Base-by-base conservation (phyloP, 164 flowering plant species). In the Annona cherimola region DNA sequence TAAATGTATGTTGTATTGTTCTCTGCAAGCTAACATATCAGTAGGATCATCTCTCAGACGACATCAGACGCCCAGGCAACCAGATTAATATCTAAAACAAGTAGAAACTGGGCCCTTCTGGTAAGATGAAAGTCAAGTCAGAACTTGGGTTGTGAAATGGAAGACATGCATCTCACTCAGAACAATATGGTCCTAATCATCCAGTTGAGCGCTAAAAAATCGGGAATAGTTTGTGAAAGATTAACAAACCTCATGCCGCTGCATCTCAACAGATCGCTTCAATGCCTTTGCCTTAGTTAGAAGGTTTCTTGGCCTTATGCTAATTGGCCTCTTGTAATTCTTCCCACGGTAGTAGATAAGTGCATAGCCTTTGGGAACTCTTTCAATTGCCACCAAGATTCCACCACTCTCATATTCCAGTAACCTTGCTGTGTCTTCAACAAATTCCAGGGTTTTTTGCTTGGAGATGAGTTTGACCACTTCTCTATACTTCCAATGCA, bases 401-500 rank as follows among this genome's bases (percentile, higher is more conserved):
- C 98, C 99, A 69, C 96, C 96, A 80, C 98, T 96, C 83, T 93
- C 98, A 76, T 87, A 87, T 80, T 96, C 97, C 80, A 96, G 78
- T 59, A 93, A 76, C 81, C 95, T 86, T 50, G 98, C 96, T 42
- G 95, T 85, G 69, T 96, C 98, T 81, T 96, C 99, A 64, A 91
- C 97, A 83, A 88, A 93, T 57, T 91, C 83, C 73, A 88, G 89
- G 69, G 85, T 88, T 78, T 91, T 93, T 74, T 96, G 97, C 74
- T 93, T 96, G 55, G 91, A 80, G 64, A 93, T 93, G 43, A 96
- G 82, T 77, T 96, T 96, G 75, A 96, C 99, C 70, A 96, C 86
- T 74, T 96, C 99, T 78, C 98, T 85, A 79, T 96, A 88, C 84
- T 93, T 96, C 99, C 99, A 96, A 73, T 93, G 98, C 82, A 96